Evolutionary conservation across 2,329 filamentous ascomycete genomes (phyloP).

Genomic region (Monosporascus sp.): DNA sequence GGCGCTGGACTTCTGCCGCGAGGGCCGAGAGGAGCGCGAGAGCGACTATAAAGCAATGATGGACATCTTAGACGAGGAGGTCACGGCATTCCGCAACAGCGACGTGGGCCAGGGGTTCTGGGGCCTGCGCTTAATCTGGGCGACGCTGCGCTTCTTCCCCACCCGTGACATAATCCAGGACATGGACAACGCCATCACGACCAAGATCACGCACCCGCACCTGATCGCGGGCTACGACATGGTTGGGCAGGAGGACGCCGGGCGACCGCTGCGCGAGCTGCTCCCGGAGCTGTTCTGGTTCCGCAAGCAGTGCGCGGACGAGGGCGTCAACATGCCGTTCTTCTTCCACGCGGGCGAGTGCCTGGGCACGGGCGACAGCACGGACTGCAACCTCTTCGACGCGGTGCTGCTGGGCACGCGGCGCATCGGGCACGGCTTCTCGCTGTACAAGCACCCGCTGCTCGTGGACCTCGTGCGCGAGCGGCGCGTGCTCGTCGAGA

Average conservation of each 20-base stretch:
- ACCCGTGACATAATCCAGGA: slow-evolving; percentile 66
- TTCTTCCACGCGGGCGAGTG: slow-evolving; percentile 95
- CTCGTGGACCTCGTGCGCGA: slow-evolving; percentile 86
- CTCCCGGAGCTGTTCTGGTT: slow-evolving; percentile 92
- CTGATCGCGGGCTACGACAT: slow-evolving; percentile 85
- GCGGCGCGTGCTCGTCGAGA: slow-evolving; percentile 81
- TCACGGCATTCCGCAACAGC: slow-evolving; percentile 67
- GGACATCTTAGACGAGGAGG: slow-evolving; percentile 69
- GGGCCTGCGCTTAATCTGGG: slow-evolving; percentile 84
- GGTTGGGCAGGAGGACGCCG: slow-evolving; percentile 80
- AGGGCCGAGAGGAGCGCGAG: slow-evolving; percentile 62
- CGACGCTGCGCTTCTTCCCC: slow-evolving; percentile 59
- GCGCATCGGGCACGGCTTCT: slow-evolving; percentile 85
- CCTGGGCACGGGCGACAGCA: slow-evolving; percentile 69
- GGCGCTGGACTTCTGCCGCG: slow-evolving; percentile 62
- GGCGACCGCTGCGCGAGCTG: slow-evolving; percentile 69
- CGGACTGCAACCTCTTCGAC: slow-evolving; percentile 81
- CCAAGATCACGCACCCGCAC: slow-evolving; percentile 74
- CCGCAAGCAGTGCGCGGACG: slow-evolving; percentile 73
- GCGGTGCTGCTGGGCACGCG: slow-evolving; percentile 81
- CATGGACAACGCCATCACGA: slow-evolving; percentile 83
- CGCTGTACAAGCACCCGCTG: slow-evolving; percentile 85
- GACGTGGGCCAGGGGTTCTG: slow-evolving; percentile 73
- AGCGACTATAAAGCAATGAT: slow-evolving; percentile 66
- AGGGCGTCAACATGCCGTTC: slow-evolving; percentile 80